A percentile compares a stretch with the other conserved stretches of the same genome.
phyloP scores from a whole-genome alignment of 140 eudicot genomes.

The Cichorium intybus region DNA sequence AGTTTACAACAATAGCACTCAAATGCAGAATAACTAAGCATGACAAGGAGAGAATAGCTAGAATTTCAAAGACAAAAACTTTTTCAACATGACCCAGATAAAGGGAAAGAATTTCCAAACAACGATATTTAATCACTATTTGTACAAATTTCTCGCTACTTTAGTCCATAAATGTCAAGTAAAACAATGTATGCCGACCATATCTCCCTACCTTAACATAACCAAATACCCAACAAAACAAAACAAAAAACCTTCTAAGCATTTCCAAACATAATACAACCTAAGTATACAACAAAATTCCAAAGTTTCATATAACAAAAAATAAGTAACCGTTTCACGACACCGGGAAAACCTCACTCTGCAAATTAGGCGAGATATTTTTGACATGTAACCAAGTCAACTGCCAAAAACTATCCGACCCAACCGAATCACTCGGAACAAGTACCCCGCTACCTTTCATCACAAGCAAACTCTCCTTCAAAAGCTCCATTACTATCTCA shows the following conservation, averaged over 20 bases:
- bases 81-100: not conserved
- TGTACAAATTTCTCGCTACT: slow-evolving; percentile 8
- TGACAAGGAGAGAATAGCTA: too few species aligned
- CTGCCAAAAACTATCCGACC: slow-evolving; percentile 86
- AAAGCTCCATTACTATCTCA: slow-evolving; percentile 64
- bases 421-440: slow-evolving; percentile 60
- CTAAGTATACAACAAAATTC: slow-evolving; percentile 26
- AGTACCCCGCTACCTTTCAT: slow-evolving; percentile 76
- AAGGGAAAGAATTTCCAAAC: not conserved
- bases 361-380: slow-evolving; percentile 60
- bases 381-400: slow-evolving; percentile 85
- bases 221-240: not conserved
- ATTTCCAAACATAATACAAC: slow-evolving; percentile 14
- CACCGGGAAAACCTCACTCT: slow-evolving; percentile 54
- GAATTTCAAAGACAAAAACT: too few species aligned
- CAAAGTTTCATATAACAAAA: not conserved
- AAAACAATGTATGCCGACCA: not conserved
- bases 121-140: not conserved
- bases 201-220: not conserved
- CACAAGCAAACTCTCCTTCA: slow-evolving; percentile 56
- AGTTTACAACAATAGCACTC: not conserved
- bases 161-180: not conserved
- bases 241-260: not conserved
- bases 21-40: too few species aligned
- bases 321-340: not conserved